A percentile compares a stretch with the other conserved stretches of the same genome.
Evolutionary conservation across 83 land plant genomes (phyloP).

Genomic region (Picea abies): DNA sequence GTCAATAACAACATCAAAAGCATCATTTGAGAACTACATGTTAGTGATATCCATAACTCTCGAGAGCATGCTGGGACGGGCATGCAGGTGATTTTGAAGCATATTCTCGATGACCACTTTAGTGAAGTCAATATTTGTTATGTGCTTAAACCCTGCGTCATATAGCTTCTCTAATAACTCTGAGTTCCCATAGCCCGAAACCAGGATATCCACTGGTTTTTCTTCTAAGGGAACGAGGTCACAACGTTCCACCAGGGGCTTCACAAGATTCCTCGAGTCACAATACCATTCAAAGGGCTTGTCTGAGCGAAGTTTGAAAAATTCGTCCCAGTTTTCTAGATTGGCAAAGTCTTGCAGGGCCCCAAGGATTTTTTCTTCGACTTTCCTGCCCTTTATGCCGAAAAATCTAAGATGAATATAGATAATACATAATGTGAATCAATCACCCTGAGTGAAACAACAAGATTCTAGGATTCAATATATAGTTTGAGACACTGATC

Average conservation of each 20-base stretch:
- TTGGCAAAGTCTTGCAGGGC: conserved; percentile 77
- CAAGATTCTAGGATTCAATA: too few species aligned
- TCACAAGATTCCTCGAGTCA: conserved; percentile 61
- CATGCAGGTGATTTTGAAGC: too few species aligned
- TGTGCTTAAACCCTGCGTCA: too few species aligned
- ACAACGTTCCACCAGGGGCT: conserved; percentile 29
- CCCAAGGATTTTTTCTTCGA: conserved; percentile 29
- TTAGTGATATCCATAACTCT: conserved; percentile 95
- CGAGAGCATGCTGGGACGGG: conserved; percentile 20
- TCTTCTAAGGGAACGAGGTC: background rate
- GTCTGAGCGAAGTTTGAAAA: conserved; percentile 33
- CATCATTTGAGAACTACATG: conserved; percentile 39
- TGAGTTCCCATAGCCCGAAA: conserved; percentile 97
- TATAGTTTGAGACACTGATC: too few species aligned
- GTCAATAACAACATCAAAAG: too few species aligned
- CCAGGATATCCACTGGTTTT: conserved; percentile 45
- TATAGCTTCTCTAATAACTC: conserved; percentile 21
- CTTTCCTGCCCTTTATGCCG: background rate
- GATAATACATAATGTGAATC: too few species aligned
- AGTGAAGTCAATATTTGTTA: too few species aligned
- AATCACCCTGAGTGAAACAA: too few species aligned
- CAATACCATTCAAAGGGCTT: conserved; percentile 12
- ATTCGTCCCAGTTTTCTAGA: conserved; percentile 84
- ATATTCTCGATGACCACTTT: too few species aligned
- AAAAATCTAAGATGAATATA: too few species aligned